Base-by-base conservation (phyloP, 768 basidiomycete species). In the Arthromyces matolae region DNA sequence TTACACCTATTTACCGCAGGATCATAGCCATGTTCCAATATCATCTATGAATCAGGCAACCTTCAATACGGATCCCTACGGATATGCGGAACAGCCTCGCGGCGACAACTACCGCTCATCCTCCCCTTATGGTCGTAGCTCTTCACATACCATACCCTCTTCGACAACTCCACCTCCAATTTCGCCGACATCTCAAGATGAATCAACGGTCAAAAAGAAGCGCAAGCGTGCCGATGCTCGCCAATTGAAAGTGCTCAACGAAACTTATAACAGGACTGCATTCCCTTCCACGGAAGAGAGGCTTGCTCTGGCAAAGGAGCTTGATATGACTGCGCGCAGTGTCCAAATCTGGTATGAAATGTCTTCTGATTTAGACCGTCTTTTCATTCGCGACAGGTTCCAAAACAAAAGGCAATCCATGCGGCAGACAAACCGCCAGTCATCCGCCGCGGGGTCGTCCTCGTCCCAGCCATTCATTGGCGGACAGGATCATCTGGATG, bases 251-350 rank as follows among this genome's bases (percentile, higher is more conserved):
- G 80, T 88, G 23, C 72, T 92, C 62, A 91, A 89, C 61, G 85
- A 86, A 60, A 84, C 82, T 0, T 92, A 89, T 62, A 73, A 71
- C 53, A 79, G 89, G 49, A 92, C 89, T 3, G 88, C 89, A 14
- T 92, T 92, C 58, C 89, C 89, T 18, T 89, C 89, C 12, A 92
- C 89, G 8, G 89, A 90, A 63, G 89, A 92, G 64, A 81, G 89
- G n/a, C 73, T 78, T 29, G 80, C 80, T 25, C 68, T 91, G 40
- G 89, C 89, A 12, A 86, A 82, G 53, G 72, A 79, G 56, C 71
- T 91, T 51, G 87, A 86, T 55, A 91, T 92, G 89, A 82, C 86
- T 38, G 79, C 89, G 32, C 71, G 89, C 53, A 89, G 86, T 54
- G 89, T 92, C 49, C 89, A 92, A 64, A 91, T 92, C 47, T 92